Base-by-base conservation (phyloP, 176 grass and related monocot species). In the Rhipidocladum racemiflorum region DNA sequence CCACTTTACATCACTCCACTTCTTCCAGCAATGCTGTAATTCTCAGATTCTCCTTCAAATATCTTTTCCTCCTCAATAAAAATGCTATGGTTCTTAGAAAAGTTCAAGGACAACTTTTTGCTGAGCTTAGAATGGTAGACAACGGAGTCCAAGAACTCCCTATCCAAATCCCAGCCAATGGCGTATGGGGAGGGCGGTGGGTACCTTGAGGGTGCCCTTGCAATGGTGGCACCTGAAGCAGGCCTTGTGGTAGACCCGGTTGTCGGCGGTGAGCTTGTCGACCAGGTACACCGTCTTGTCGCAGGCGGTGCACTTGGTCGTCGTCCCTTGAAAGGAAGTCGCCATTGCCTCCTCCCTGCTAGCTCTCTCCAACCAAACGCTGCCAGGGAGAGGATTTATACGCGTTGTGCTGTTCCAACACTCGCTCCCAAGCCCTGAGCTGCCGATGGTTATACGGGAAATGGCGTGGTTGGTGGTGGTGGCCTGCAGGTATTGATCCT, bases 201-300 rank as follows among this genome's bases (percentile, higher is more conserved):
- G 20, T 67, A 94, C 92, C 93, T 99, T 99, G 71, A 99, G 91
- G 56, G 96, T 99, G 24, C 96, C 91, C 57, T 85, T 99, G 96
- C 96, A 99, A 80, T 99, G 96, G 89, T 99, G 96, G 85, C 96
- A 99, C 53, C 92, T 75, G 86, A 99, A 99, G 80, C 96, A 99
- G 6, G 91, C 96, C 93, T 95, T 99, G 87, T 99, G 96, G 86
- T 93, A 99, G 85, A 99, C 53, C 23, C 96, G 84, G 85, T 95
- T 99, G 80, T 99, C 96, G 49, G 93, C 93, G 71, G 96, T 88
- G 85, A 99, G 92, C 91, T 95, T 99, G 96, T 99, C 96, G 50
- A 99, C 96, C 61, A 99, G 79, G 73, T 99, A 99, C 53, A 95
- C 96, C 59, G 96, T 99, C 96, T 99, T 99, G 57, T 87, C 87